Base-by-base conservation (phyloP, 73 alveolate genomes). In the Paramecium pentaurelia region DNA sequence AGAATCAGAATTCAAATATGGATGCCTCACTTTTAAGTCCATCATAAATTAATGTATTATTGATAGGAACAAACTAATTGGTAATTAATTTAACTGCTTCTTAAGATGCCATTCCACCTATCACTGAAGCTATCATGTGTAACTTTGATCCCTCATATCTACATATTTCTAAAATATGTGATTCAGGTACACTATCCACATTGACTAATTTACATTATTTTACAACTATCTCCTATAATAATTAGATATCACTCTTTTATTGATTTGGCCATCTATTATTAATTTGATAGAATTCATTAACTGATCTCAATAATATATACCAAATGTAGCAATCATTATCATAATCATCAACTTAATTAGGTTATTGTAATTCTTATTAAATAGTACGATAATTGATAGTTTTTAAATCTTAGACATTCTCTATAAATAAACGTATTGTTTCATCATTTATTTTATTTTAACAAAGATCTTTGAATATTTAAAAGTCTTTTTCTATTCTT, bases 21-120 rank as follows among this genome's bases (percentile, higher is more conserved):
- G 93, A 93, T 86, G 97, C 94, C 54, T 92, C 95, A 16, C 96
- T 92, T 64, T 93, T 90, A 83, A 96, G 92, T 47, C 99, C 99
- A 96, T 96, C 97, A 96, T 90, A 97, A 54, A 98, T 93, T 89
- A 93, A 93, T 28, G 99, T 98, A 92, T 97, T 97, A 93, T 98
- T 97, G 37, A 97, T 93, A 10, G 99, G 98, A 32, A 97, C 97
- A 94, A 96, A 97, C 92, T 98, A 97, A 71, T 95, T 75, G 38
- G 99, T 97, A 3, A 98, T 97, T 91, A 98, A 59, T 95, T 98
- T 98, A 42, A 98, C 95, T 2, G 99, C 98, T 93, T 98, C 99
- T 94, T 98, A 97, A 58, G 99, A 93, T 4, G 99, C 99, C 38
- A 97, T 95, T 37, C 99, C 99, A n/a, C 99, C 99, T 8, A 98